phyloP scores from a whole-genome alignment of 2,329 filamentous ascomycete genomes.

The Clonostachys solani region DNA sequence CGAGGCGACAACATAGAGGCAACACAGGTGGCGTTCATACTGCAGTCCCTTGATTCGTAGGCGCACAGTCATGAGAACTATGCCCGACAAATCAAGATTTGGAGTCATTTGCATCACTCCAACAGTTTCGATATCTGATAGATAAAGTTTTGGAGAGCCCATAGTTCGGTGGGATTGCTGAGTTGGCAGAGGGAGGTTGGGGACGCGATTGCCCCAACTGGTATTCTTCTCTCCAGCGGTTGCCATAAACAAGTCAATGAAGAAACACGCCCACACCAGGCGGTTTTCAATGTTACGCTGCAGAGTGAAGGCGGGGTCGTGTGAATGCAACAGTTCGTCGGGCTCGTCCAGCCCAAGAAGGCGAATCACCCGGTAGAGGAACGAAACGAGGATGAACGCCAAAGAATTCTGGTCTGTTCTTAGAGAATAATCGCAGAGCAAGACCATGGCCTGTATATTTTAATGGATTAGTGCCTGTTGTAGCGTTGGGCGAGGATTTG shows the following conservation, averaged over 20 bases:
- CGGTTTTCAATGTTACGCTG: conserved; percentile 10
- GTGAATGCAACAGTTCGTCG: conserved; percentile 1
- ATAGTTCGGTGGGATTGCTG: no score
- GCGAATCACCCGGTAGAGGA: conserved; percentile 12
- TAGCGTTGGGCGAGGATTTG: neutral
- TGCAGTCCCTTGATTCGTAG: conserved; percentile 10
- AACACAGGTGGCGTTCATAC: conserved; percentile 2
- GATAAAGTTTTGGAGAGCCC: conserved; percentile 1
- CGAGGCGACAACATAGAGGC: no score
- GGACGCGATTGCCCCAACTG: conserved; percentile 11
- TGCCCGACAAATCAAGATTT: conserved; percentile 8
- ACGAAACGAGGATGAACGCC: conserved; percentile 12
- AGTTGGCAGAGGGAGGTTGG: conserved; percentile 10
- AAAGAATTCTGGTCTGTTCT: conserved; percentile 11
- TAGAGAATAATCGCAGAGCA: conserved; percentile 14
- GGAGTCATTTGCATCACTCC: conserved; percentile 3
- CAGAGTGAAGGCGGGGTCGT: conserved; percentile 3
- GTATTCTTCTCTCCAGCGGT: conserved; percentile 12
- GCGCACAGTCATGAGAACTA: conserved; percentile 9
- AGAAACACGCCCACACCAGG: conserved; percentile 15
- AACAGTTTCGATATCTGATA: conserved; percentile 7
- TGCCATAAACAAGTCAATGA: conserved; percentile 10
- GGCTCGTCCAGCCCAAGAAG: conserved; percentile 10
- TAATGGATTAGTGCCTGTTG: neutral
- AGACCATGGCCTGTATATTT: conserved; percentile 8